phyloP scores from a whole-genome alignment of 768 basidiomycete genomes.

The Panus rudis region DNA sequence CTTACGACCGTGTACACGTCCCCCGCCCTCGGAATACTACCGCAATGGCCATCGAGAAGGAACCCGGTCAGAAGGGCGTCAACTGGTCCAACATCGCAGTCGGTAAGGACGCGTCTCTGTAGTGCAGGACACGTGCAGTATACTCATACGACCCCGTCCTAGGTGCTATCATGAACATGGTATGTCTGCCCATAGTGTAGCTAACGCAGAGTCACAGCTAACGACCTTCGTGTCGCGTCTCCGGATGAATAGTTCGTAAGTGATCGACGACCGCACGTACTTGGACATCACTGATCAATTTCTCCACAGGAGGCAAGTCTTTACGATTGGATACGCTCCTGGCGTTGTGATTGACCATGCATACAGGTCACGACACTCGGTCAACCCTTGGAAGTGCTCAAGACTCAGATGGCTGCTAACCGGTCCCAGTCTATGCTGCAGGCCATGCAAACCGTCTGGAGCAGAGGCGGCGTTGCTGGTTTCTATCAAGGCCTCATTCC shows the following conservation, averaged over 20 bases:
- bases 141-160: constrained; percentile 13
- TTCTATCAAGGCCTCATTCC: constrained; percentile 99
- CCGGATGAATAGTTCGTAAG: constrained; percentile 28
- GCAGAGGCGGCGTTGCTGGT: constrained; percentile 80
- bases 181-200: too few species aligned
- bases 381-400: constrained; percentile 95
- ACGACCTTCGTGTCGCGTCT: too few species aligned
- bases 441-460: constrained; percentile 82
- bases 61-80: constrained; percentile 87
- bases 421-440: constrained; percentile 85
- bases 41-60: constrained; percentile 73
- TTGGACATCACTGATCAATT: constrained; percentile 19
- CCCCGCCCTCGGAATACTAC: too few species aligned
- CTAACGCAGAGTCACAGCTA: too few species aligned
- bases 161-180: constrained; percentile 99
- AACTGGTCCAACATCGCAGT: constrained; percentile 95
- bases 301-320: constrained; percentile 61
- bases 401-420: constrained; percentile 99
- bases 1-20: constrained; percentile 9
- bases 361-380: constrained; percentile 91
- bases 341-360: not conserved
- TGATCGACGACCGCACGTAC: constrained; percentile 8
- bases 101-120: constrained; percentile 45
- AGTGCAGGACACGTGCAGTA: constrained; percentile 12
- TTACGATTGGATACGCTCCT: not conserved